Evolutionary conservation across 768 basidiomycete genomes (phyloP).

Genomic region (Boletellus ananas): DNA sequence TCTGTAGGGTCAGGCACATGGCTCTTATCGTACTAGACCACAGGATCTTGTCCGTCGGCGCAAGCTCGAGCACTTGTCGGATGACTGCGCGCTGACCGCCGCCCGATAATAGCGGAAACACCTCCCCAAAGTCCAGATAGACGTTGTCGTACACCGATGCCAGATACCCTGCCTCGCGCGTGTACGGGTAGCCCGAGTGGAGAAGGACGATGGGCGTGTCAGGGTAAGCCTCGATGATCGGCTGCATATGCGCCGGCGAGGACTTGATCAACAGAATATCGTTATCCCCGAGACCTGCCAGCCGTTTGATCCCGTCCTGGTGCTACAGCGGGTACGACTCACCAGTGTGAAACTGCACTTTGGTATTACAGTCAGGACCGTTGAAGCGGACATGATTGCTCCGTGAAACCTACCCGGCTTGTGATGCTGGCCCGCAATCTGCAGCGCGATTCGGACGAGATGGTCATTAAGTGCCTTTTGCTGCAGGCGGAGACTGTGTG

Average conservation of each 20-base stretch:
- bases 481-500: slow-evolving; percentile 46
- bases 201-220: slow-evolving; percentile 61
- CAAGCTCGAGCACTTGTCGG: slow-evolving; percentile 62
- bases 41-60: slow-evolving; percentile 74
- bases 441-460: slow-evolving; percentile 54
- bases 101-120: slow-evolving; percentile 64
- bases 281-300: slow-evolving; percentile 60
- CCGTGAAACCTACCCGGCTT: slow-evolving; percentile 53
- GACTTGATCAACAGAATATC: slow-evolving; percentile 57
- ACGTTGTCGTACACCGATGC: slow-evolving; percentile 70
- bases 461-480: slow-evolving; percentile 65
- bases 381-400: neutral
- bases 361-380: neutral
- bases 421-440: slow-evolving; percentile 45
- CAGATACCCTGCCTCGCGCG: slow-evolving; percentile 74
- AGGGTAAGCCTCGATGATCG: slow-evolving; percentile 61
- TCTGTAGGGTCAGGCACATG: no score
- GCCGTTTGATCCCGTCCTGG: neutral
- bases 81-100: slow-evolving; percentile 60
- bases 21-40: slow-evolving; percentile 61
- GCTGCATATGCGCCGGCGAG: slow-evolving; percentile 65
- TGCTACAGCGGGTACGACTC: neutral
- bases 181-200: slow-evolving; percentile 76
- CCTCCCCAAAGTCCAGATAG: slow-evolving; percentile 76
- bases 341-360: slow-evolving; percentile 83